Percentiles rank a stretch among this genome's conserved stretches.
Evolutionary conservation across 768 basidiomycete species (phyloP).

Genomic region (Psilocybe cyanescens): DNA sequence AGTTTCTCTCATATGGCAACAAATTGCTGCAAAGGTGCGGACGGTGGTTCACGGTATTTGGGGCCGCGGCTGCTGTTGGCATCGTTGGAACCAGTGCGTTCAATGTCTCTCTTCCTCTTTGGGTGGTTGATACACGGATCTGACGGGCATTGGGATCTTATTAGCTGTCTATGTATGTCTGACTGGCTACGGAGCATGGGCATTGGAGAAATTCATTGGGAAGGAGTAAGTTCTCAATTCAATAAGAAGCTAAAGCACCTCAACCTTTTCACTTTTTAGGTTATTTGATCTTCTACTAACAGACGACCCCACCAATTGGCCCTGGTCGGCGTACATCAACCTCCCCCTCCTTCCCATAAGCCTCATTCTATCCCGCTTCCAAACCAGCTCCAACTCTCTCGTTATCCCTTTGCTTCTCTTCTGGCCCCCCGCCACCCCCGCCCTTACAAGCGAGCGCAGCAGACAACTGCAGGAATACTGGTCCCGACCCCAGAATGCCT

Average conservation of each 20-base stretch:
- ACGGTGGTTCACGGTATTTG: slow-evolving; percentile 52
- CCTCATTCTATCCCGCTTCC: slow-evolving; percentile 66
- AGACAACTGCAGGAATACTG: slow-evolving; percentile 36
- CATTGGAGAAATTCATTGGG: slow-evolving; percentile 71
- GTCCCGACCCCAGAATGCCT: slow-evolving; percentile 35
- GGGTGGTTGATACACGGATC: no score
- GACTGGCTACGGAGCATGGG: slow-evolving; percentile 75
- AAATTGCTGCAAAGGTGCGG: slow-evolving; percentile 53
- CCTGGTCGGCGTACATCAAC: slow-evolving; percentile 75
- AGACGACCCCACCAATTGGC: slow-evolving; percentile 74
- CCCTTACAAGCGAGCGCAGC: slow-evolving; percentile 27
- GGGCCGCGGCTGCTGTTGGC: slow-evolving; percentile 51
- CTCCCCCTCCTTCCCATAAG: slow-evolving; percentile 73
- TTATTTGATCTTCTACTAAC: slow-evolving; percentile 70
- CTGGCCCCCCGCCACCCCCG: slow-evolving; percentile 46
- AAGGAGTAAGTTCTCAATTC: slow-evolving; percentile 49
- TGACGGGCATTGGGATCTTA: background rate
- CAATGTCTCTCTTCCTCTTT: background rate
- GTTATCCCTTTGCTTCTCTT: slow-evolving; percentile 50
- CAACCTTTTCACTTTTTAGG: slow-evolving; percentile 29
- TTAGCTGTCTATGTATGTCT: slow-evolving; percentile 49
- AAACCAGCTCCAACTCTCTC: slow-evolving; percentile 35
- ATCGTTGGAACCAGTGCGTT: slow-evolving; percentile 66
- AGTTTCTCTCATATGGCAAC: slow-evolving; percentile 55
- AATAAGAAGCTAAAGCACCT: background rate